Evolutionary conservation across 192 early-diverging fungal genomes (phyloP), one percentile per base, ranked within the genome.

Genomic region (Coemansia sp.): DNA sequence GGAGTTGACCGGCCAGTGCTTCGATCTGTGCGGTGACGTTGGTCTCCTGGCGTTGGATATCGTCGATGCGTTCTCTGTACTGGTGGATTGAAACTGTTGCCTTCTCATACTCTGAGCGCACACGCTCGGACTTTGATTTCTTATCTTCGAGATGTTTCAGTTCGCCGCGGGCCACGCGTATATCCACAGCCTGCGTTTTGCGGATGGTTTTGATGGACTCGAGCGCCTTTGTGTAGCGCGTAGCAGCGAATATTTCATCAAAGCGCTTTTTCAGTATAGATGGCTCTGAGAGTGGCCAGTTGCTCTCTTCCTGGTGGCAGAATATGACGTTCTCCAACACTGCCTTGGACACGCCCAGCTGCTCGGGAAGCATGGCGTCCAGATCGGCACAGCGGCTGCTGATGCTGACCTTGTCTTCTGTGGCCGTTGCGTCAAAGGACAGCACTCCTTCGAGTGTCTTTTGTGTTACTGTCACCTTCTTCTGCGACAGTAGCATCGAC

Each of bases 281-380:
- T 0, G 96, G 88, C 67, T 99, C 97, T 0, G 93, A 85, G 9
- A 99, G 83, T 14, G 97, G 97, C 96, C 97, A 99, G 69, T 88
- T 93, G 49, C 92, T 91, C 4, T 99, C 96, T 72, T 99, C 97
- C 80, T 99, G 97, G 70, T 98, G 96, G 74, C 95, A 97, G 64
- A 99, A 98, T 19, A 99, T 96, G 49, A 99, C 97, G 71, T 94
- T 96, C 58, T 99, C 95, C 27, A 99, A 71, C 32, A 99, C 94
- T 0, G 97, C 88, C 59, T 86, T 85, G 25, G 92, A 89, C 9
- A 97, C 93, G 6, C 97, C 97, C 10, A 99, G 79, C 59, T 94
- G 90, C 30, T 84, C 64, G 0, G 94, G 89, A 24, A 99, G 71
- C 64, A 91, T 89, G 1, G 84, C 73, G 75, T 99, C 94, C 10